phyloP scores from a whole-genome alignment of 805 yeast species.

The Starmerella powellii region DNA sequence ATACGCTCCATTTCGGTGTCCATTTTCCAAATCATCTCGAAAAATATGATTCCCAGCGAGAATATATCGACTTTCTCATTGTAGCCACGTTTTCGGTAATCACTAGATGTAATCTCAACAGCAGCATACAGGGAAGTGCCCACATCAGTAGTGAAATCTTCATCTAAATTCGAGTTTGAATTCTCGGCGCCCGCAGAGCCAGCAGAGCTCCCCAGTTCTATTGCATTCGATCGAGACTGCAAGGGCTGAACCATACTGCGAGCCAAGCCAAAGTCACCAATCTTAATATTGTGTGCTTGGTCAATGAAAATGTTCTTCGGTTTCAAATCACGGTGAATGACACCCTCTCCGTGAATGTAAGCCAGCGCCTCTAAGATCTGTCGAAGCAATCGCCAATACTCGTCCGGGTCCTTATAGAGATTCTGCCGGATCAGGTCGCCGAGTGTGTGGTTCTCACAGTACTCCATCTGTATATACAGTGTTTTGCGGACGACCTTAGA shows the following conservation, averaged over 20 bases:
- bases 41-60: conserved; percentile 85
- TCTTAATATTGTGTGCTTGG: conserved; percentile 72
- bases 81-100: conserved; percentile 46
- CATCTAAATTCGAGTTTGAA: conserved; percentile 32
- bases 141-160: conserved; percentile 79
- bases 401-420: conserved; percentile 54
- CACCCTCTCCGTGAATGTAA: conserved; percentile 86
- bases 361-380: conserved; percentile 81
- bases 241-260: conserved; percentile 37
- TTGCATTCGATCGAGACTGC: conserved; percentile 5
- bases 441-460: conserved; percentile 88
- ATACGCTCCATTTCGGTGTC: conserved; percentile 93
- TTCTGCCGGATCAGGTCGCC: conserved; percentile 72
- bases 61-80: conserved; percentile 93
- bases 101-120: conserved; percentile 49
- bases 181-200: neutral
- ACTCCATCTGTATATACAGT: conserved; percentile 93
- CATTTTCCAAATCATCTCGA: conserved; percentile 81
- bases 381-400: conserved; percentile 80
- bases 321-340: conserved; percentile 87
- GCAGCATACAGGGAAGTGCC: conserved; percentile 95
- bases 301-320: conserved; percentile 95
- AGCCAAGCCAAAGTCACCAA: conserved; percentile 96
- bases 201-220: neutral
- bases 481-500: conserved; percentile 37